Conservation (phyloP, 768 basidiomycete genomes). For the Boletus subcaerulescens region DNA sequence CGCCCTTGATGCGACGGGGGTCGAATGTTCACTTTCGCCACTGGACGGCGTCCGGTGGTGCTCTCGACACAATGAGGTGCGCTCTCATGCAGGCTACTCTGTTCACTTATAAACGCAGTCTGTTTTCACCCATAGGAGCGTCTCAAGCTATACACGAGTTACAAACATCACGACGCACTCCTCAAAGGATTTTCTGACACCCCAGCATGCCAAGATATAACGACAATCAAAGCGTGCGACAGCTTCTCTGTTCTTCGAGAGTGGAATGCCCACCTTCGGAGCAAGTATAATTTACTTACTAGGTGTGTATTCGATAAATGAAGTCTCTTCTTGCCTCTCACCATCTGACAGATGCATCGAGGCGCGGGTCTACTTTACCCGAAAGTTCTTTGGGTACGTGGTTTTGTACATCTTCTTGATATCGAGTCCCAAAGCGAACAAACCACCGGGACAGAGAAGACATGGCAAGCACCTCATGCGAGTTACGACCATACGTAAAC, state of each 20-base stretch:
- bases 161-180: constrained; percentile 33
- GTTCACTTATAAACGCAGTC: not conserved
- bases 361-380: constrained; percentile 37
- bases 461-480: constrained; percentile 13
- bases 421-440: not conserved
- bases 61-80: constrained; percentile 31
- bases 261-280: constrained; percentile 32
- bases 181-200: constrained; percentile 30
- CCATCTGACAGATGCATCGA: constrained; percentile 33
- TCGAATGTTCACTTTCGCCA: constrained; percentile 11
- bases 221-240: constrained; percentile 27
- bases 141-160: constrained; percentile 36
- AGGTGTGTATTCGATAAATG: constrained; percentile 16
- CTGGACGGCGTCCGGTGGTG: constrained; percentile 23
- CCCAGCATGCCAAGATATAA: constrained; percentile 23
- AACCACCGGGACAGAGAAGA: constrained; percentile 14
- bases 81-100: not conserved
- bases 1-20: constrained; percentile 15
- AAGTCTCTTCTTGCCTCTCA: not conserved
- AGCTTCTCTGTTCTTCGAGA: constrained; percentile 31
- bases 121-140: constrained; percentile 25
- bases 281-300: constrained; percentile 34
- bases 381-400: constrained; percentile 40
- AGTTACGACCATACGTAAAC: not conserved
- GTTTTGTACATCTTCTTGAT: not conserved